phyloP scores from a whole-genome alignment of 2,329 filamentous ascomycete genomes.

The Ophiostoma sp. region DNA sequence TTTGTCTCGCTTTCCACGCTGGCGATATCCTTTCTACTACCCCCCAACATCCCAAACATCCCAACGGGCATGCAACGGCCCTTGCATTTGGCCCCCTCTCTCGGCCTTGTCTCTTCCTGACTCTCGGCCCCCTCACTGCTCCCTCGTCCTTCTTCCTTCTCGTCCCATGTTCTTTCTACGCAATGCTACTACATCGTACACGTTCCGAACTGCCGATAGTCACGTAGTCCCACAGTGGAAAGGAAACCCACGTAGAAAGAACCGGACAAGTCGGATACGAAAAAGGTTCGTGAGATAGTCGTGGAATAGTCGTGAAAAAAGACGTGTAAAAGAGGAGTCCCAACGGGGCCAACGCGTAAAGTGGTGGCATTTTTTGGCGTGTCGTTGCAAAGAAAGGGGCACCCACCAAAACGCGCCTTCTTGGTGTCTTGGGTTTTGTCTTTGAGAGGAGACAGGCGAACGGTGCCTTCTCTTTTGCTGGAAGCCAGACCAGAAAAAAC shows the following conservation, averaged over 20 bases:
- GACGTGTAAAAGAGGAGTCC: neutral
- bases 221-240: neutral
- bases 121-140: neutral
- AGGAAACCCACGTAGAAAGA: neutral
- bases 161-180: neutral
- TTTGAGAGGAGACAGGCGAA: too few species aligned
- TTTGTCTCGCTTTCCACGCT: neutral
- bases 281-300: neutral
- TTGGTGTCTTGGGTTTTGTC: neutral
- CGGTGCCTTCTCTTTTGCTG: neutral
- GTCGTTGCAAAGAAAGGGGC: neutral
- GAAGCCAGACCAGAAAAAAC: neutral
- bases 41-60: neutral
- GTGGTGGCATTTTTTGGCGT: conserved; percentile 1
- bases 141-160: neutral
- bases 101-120: too few species aligned
- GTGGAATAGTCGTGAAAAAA: neutral
- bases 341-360: conserved; percentile 8
- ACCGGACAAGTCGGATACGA: neutral
- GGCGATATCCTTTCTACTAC: neutral
- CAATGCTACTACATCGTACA: neutral
- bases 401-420: conserved; percentile 3
- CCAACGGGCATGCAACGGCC: neutral
- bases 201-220: neutral
- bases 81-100: neutral